Evolutionary conservation across 805 yeast species (phyloP), one percentile per base, ranked within the genome.

Genomic region (Ogataea degrootiae): DNA sequence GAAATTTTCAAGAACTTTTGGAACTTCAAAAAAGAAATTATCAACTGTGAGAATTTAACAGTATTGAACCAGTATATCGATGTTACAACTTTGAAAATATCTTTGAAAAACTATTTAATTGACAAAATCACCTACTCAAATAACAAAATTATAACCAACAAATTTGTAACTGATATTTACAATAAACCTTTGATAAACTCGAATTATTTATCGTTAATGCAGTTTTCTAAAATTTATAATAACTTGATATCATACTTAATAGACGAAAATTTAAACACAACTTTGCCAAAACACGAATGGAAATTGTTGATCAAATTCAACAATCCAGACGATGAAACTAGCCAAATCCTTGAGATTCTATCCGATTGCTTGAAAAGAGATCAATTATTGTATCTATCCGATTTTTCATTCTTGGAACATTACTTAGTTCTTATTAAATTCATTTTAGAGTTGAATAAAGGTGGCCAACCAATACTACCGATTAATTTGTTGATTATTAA

Each of bases 51-150:
- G 29, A 63, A 60, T 45, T 45, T 72, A 3, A 56, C 71, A 1
- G 58, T 54, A 7, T 49, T 73, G 23, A 55, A 87, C 5, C 70
- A 72, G 34, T 65, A 75, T 51, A 70, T 91, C 21, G 97, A 91
- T 64, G 80, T 92, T 39, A 84, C 95, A 3, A 75, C 75, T 46
- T 66, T 92, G 40, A 82, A 91, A 53, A 83, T 92, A 38, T 83
- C 91, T 2, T 73, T 91, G 38, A 78, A 80, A 42, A 86, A 88
- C 6, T 90, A 88, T 62, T 67, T 83, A 14, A 51, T 58, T n/a
- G 70, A 66, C 44, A 51, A 54, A 37, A 82, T 83, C 58, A 86
- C 88, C 55, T 74, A 75, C 48, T 74, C 75, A 46, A 71, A 79
- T 38, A 73, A 72, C 44, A 75, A 71, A n/a, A 74, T 84, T 34